Evolutionary conservation across 2,329 filamentous ascomycete genomes (phyloP), one percentile per base, ranked within the genome.

Genomic region (Verticillium nonalfalfae): DNA sequence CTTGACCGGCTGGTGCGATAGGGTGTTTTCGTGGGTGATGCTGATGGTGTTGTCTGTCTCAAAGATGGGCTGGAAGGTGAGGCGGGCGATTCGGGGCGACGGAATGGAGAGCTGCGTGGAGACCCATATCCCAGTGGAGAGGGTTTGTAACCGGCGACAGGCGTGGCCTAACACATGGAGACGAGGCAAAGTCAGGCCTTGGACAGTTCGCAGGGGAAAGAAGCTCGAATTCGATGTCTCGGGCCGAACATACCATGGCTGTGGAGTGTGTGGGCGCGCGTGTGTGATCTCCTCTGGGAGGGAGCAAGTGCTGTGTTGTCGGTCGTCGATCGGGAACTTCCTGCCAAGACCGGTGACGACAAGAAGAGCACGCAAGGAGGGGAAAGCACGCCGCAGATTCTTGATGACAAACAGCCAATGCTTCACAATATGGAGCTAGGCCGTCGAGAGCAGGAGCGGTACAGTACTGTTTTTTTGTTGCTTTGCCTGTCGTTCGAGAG

Each of bases 81-180:
- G 31, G 84, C 81, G 21, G 86, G 84, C 21, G 85, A 86, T 67
- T 85, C 84, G 59, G 84, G 79, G 66, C 85, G 76, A 62, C 85
- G 82, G 71, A 89, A 89, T 13, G 86, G 86, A 58, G 86, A 89
- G 69, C 78, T 83, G 72, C 90, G 85, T 67, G 85, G 83, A 56
- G 89, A 88, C 66, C 87, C 87, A 75, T 89, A 90, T 63, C 88
- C 88, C 63, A 91, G 76, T 60, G 87, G 87, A 31, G 88, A 90
- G 14, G 88, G 87, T 73, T 90, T 90, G 75, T 89, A 91, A 61
- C 84, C 78, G 58, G 79, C 72, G 21, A 52, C 45, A 61, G 77
- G 80, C 73, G 79, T 82, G 72, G 79, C 81, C 85, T 83, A 59
- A 31, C 63, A 34, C 45, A 56, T 13, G 10, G 54, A 56, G 54